A percentile compares a stretch with the other conserved stretches of the same genome.
Evolutionary conservation across 2,329 filamentous ascomycete species (phyloP).

Genomic region (Xylariaceae sp.): DNA sequence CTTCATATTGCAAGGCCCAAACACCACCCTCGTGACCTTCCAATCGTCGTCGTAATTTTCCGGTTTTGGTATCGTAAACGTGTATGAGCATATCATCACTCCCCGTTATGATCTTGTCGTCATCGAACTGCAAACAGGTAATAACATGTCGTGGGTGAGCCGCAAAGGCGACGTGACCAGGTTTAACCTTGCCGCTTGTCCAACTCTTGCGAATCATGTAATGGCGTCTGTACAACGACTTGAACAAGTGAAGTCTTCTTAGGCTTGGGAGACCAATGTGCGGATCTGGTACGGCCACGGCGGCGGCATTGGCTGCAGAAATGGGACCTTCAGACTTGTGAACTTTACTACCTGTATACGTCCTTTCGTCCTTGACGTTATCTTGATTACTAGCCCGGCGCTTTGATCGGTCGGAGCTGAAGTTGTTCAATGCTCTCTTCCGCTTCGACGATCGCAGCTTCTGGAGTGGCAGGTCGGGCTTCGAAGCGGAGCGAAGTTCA

Average conservation of each 20-base stretch:
- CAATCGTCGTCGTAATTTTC: slow-evolving; percentile 80
- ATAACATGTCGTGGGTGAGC: slow-evolving; percentile 96
- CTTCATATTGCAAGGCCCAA: slow-evolving; percentile 96
- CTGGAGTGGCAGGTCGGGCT: slow-evolving; percentile 49
- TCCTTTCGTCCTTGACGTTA: slow-evolving; percentile 50
- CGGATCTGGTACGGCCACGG: slow-evolving; percentile 80
- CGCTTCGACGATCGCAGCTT: slow-evolving; percentile 61
- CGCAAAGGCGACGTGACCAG: slow-evolving; percentile 92
- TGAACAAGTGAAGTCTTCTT: slow-evolving; percentile 88
- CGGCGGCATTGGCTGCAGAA: slow-evolving; percentile 85
- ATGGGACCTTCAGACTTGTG: slow-evolving; percentile 81
- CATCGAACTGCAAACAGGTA: slow-evolving; percentile 96
- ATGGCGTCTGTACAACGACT: slow-evolving; percentile 93
- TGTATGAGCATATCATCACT: slow-evolving; percentile 98
- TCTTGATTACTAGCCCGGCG: slow-evolving; percentile 60
- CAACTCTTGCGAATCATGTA: slow-evolving; percentile 89
- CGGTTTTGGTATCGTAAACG: slow-evolving; percentile 96
- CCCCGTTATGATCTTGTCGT: slow-evolving; percentile 96
- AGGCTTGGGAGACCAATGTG: slow-evolving; percentile 79
- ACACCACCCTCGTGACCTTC: slow-evolving; percentile 96
- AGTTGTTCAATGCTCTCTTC: slow-evolving; percentile 58
- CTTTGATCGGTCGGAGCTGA: slow-evolving; percentile 59
- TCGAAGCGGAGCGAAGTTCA: slow-evolving; percentile 54
- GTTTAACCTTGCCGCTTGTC: slow-evolving; percentile 86
- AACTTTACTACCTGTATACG: slow-evolving; percentile 50